Percentiles rank a stretch among this genome's conserved stretches.
These are phyloP conservation scores for Cryphonectria japonica DNA, from an alignment of 2,329 filamentous ascomycete species.

Conservation along the genomic window DNA sequence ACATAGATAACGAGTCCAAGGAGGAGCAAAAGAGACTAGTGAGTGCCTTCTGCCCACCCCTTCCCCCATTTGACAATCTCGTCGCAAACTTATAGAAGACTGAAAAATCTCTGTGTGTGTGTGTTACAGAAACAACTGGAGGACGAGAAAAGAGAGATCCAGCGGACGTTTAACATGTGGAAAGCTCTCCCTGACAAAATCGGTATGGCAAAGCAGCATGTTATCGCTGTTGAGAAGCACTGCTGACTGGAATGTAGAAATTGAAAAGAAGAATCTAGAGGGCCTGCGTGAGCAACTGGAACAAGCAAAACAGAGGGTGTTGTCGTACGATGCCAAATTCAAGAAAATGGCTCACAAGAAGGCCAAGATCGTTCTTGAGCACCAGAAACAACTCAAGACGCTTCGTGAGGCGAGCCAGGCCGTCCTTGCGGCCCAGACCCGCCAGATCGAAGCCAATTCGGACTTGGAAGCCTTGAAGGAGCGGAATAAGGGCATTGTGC, in stretches of 20 bases:
- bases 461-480: constrained; percentile 72
- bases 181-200: constrained; percentile 72
- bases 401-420: constrained; percentile 66
- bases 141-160: constrained; percentile 67
- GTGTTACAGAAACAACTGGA: constrained; percentile 52
- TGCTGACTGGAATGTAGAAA: constrained; percentile 32
- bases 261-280: constrained; percentile 42
- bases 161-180: constrained; percentile 68
- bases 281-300: constrained; percentile 43
- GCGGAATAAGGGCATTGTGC: constrained; percentile 64
- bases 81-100: not conserved
- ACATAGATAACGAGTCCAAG: constrained; percentile 46
- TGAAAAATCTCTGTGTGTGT: constrained; percentile 15
- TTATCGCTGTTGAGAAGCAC: too few species aligned
- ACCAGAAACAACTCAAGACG: constrained; percentile 62
- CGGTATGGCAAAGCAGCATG: constrained; percentile 44
- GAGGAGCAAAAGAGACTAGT: constrained; percentile 46
- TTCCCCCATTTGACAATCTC: too few species aligned
- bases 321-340: constrained; percentile 55
- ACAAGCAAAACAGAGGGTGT: constrained; percentile 49
- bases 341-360: constrained; percentile 61
- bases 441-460: constrained; percentile 78
- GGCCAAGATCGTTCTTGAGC: constrained; percentile 55
- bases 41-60: constrained; percentile 29
- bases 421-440: constrained; percentile 71